Evolutionary conservation across 768 basidiomycete species (phyloP).

Genomic region (Pleurotus citrinopileatus): DNA sequence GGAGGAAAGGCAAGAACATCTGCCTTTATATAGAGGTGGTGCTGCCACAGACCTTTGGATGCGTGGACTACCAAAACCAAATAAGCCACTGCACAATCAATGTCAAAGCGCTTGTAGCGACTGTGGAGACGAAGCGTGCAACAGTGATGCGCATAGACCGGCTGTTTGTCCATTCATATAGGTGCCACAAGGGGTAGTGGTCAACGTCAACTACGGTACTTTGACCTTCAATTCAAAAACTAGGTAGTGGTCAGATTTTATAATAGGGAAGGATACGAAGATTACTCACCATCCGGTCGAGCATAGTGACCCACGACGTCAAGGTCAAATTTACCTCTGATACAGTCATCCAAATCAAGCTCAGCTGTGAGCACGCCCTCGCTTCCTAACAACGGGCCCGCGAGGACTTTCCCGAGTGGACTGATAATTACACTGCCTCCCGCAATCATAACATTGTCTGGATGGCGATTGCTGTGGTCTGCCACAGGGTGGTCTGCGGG

Average conservation of each 20-base stretch:
- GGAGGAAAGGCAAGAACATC: background rate
- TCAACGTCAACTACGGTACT: background rate
- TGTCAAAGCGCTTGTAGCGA: too few species aligned
- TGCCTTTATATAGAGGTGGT: background rate
- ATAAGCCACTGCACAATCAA: too few species aligned
- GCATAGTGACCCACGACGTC: constrained; percentile 64
- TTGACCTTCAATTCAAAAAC: constrained; percentile 8
- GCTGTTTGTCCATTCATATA: too few species aligned
- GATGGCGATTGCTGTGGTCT: constrained; percentile 30
- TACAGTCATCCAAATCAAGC: constrained; percentile 54
- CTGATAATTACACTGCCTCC: constrained; percentile 61
- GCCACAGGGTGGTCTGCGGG: constrained; percentile 44
- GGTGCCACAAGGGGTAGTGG: background rate
- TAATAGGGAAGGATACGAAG: background rate
- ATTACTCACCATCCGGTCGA: constrained; percentile 47
- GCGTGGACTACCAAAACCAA: too few species aligned
- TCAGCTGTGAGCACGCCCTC: constrained; percentile 58
- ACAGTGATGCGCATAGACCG: too few species aligned
- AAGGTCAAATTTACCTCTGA: constrained; percentile 59
- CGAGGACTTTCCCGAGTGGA: constrained; percentile 55
- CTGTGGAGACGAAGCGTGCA: too few species aligned
- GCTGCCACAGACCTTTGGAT: too few species aligned
- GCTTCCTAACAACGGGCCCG: constrained; percentile 50
- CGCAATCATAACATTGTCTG: constrained; percentile 53
- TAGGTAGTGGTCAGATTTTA: background rate